Conservation (phyloP, 2,329 filamentous ascomycete genomes). For the Sporothrix inflata region DNA sequence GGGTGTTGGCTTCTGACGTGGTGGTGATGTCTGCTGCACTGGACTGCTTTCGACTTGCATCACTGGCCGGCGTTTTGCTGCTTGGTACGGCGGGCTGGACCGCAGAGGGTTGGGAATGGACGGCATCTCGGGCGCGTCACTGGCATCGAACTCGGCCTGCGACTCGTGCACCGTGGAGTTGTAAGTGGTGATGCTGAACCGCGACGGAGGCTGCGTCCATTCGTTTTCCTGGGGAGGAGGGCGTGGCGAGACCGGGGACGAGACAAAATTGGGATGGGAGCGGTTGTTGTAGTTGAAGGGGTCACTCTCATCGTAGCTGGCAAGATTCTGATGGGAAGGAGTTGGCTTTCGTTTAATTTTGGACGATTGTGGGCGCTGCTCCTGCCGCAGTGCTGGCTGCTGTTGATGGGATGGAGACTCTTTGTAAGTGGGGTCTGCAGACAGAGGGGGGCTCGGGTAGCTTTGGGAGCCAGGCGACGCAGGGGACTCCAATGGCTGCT, state of each 20-base stretch:
- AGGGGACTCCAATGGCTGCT: slow-evolving; percentile 6
- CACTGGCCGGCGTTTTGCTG: slow-evolving; percentile 18
- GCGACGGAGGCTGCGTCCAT: slow-evolving; percentile 59
- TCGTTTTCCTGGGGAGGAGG: slow-evolving; percentile 37
- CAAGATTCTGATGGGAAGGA: slow-evolving; percentile 26
- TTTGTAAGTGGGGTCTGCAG: slow-evolving; percentile 37
- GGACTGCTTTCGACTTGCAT: background rate
- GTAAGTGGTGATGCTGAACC: slow-evolving; percentile 67
- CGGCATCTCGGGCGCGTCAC: slow-evolving; percentile 31
- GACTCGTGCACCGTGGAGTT: slow-evolving; percentile 55
- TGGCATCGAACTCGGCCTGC: slow-evolving; percentile 27
- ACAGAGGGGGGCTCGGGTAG: slow-evolving; percentile 47
- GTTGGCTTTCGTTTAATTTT: slow-evolving; percentile 30
- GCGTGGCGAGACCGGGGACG: slow-evolving; percentile 30
- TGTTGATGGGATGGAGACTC: slow-evolving; percentile 32
- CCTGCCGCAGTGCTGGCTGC: slow-evolving; percentile 22
- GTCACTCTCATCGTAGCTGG: slow-evolving; percentile 34
- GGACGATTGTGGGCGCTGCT: slow-evolving; percentile 20
- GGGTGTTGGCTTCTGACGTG: slow-evolving; percentile 20
- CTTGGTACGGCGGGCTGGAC: slow-evolving; percentile 15
- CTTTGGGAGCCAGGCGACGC: slow-evolving; percentile 33
- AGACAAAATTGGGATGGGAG: slow-evolving; percentile 1
- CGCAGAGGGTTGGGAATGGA: slow-evolving; percentile 27
- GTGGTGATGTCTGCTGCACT: slow-evolving; percentile 19
- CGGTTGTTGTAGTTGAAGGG: slow-evolving; percentile 36